A percentile compares a stretch with the other conserved stretches of the same genome.
Conservation (phyloP, 305 asterid species). For the Coffea humblotiana region DNA sequence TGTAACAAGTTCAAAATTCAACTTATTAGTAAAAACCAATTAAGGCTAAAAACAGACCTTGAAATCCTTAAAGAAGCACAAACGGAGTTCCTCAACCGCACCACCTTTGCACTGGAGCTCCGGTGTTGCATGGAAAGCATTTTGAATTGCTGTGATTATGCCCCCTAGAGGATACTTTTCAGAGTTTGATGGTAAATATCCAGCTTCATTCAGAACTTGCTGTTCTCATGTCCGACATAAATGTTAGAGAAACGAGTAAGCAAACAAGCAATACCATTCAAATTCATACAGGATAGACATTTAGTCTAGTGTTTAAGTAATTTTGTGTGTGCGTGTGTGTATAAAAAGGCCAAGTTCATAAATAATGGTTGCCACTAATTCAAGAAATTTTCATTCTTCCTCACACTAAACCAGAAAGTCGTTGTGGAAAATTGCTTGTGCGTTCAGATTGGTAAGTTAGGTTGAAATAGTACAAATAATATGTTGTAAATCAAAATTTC, state of each 20-base stretch:
- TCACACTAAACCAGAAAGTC: not conserved
- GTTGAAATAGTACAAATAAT: not conserved
- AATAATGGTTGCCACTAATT: not conserved
- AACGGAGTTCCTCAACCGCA: slow-evolving; percentile 70
- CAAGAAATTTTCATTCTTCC: not conserved
- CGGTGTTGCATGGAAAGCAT: slow-evolving; percentile 74
- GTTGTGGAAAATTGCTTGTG: not conserved
- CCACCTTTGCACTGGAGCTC: slow-evolving; percentile 59
- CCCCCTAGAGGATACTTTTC: slow-evolving; percentile 85
- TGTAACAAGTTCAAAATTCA: not conserved
- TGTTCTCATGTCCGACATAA: slow-evolving; percentile 28
- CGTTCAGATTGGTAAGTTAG: not conserved
- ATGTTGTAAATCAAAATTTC: not conserved
- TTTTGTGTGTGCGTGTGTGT: no score
- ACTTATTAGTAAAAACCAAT: not conserved
- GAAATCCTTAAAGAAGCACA: slow-evolving; percentile 86
- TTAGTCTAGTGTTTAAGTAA: not conserved
- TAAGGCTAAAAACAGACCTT: slow-evolving; percentile 45
- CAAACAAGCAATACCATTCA: not conserved
- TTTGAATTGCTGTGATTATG: slow-evolving; percentile 72
- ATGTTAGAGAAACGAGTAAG: not conserved
- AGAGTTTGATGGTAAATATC: slow-evolving; percentile 78
- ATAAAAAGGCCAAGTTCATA: not conserved
- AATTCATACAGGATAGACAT: not conserved
- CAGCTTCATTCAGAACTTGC: slow-evolving; percentile 70